Base-by-base conservation (phyloP, 108 stramenopile species). In the Licmophora abbreviata region DNA sequence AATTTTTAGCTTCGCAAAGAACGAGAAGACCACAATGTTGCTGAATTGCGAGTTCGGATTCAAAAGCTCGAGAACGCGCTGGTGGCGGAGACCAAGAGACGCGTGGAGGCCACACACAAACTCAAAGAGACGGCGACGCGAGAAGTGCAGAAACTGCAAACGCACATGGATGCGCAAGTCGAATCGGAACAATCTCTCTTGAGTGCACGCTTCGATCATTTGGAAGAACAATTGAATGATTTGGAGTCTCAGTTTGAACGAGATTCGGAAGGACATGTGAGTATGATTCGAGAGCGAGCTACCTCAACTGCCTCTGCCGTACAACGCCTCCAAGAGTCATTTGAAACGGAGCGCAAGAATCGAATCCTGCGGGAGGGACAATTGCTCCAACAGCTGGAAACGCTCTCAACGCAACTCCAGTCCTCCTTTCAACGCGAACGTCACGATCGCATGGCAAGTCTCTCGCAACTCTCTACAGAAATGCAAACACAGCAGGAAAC, bases 331-430 rank as follows among this genome's bases (percentile, higher is more conserved):
- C 32, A 53, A 27, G 66, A 69, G 29, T 86, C 92, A 26, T 78
- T 94, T 53, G 74, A 88, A 24, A 66, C 59, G 40, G 96, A 97
- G 56, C 65, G 88, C 21, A 68, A 64, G 29, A 66, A 81, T 44
- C 61, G 96, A 24, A 54, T 95, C 30, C 64, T 66, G 35, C 45
- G 96, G 35, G 96, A 97, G 51, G 96, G 84, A 5, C 54, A 71
- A 35, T 73, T 97, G 30, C 50, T 90, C 51, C 87, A 88, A 57
- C 94, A 93, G 61, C 77, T 95, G 45, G 80, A 83, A 41, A 76
- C 82, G 43, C 93, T 94, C 56, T 78, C 85, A 37, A 55, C 69
- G 48, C 72, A 75, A 6, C 83, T 81, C 31, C 63, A 73, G 15
- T 51, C 56, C 2, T 46, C 63, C 15, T 88, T 93, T 66, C 73